Evolutionary conservation across 805 yeast genomes (phyloP).

Genomic region (Candida lessepsii): DNA sequence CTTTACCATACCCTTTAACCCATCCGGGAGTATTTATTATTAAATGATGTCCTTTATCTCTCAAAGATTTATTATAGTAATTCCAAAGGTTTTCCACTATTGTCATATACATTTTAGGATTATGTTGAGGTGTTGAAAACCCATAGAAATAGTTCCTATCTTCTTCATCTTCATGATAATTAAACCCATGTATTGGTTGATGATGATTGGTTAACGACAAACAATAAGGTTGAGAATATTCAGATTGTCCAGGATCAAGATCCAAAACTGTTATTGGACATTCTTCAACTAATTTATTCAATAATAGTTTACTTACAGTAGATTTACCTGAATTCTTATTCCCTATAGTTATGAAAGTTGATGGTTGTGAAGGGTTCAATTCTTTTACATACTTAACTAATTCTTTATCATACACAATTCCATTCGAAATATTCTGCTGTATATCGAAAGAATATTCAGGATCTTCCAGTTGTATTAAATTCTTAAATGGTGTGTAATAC

Average conservation of each 20-base stretch:
- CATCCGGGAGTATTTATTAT: conserved; percentile 86
- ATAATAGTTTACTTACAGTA: conserved; percentile 55
- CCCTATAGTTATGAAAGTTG: conserved; percentile 49
- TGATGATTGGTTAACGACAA: conserved; percentile 49
- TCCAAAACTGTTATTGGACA: conserved; percentile 56
- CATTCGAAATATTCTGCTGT: conserved; percentile 12
- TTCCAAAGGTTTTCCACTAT: conserved; percentile 42
- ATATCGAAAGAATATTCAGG: conserved; percentile 40
- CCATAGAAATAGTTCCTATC: conserved; percentile 50
- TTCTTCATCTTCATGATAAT: conserved; percentile 12
- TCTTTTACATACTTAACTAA: conserved; percentile 7
- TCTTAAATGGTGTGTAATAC: conserved; percentile 46
- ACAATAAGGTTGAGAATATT: conserved; percentile 69
- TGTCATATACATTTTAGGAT: conserved; percentile 54
- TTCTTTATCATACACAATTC: conserved; percentile 9
- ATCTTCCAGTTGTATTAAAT: conserved; percentile 28
- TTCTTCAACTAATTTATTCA: conserved; percentile 44
- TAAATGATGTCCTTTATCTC: conserved; percentile 35
- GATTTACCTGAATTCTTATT: conserved; percentile 83
- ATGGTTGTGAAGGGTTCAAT: conserved; percentile 13
- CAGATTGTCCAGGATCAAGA: conserved; percentile 89
- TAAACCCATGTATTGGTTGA: conserved; percentile 27
- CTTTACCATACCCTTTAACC: conserved; percentile 84
- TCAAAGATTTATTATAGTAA: conserved; percentile 21
- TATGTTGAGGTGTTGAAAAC: conserved; percentile 63